Conservation (phyloP, 2,329 filamentous ascomycete genomes). For the Talaromyces sp. region DNA sequence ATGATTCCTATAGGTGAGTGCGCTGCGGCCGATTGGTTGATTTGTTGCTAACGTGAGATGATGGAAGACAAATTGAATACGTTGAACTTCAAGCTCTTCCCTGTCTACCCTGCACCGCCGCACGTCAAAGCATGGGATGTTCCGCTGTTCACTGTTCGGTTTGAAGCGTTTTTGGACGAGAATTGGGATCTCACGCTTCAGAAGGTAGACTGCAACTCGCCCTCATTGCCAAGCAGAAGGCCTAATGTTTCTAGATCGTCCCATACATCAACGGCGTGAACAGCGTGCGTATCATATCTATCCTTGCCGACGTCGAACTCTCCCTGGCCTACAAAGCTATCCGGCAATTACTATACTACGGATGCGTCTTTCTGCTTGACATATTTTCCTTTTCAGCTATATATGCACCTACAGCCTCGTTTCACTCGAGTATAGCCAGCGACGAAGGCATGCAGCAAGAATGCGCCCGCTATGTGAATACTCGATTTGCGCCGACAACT, state of each 20-base stretch:
- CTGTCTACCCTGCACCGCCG: conserved; percentile 71
- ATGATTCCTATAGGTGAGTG: conserved; percentile 87
- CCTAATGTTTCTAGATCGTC: conserved; percentile 56
- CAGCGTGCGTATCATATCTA: conserved; percentile 81
- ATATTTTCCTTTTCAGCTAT: conserved; percentile 92
- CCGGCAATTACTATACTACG: conserved; percentile 87
- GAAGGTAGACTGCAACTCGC: conserved; percentile 30
- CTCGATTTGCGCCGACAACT: conserved; percentile 40
- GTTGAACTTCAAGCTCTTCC: conserved; percentile 94
- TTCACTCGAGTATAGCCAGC: conserved; percentile 69
- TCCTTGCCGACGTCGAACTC: conserved; percentile 78
- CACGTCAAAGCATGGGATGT: conserved; percentile 85
- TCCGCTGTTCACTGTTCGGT: conserved; percentile 65
- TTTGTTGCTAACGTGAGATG: conserved; percentile 10
- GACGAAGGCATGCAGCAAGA: conserved; percentile 79
- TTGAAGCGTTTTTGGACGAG: conserved; percentile 51
- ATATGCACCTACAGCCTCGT: conserved; percentile 76
- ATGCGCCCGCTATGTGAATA: conserved; percentile 78
- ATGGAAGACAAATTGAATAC: conserved; percentile 79
- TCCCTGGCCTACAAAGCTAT: conserved; percentile 82
- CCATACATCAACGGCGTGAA: conserved; percentile 86
- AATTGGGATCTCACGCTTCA: conserved; percentile 55
- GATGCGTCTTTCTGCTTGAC: conserved; percentile 83
- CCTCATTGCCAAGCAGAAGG: no score
- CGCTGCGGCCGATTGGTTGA: background rate